Percentiles rank a stretch among this genome's conserved stretches.
phyloP scores from a whole-genome alignment of 148 eudicot species.

The Vaccinium corymbosum region DNA sequence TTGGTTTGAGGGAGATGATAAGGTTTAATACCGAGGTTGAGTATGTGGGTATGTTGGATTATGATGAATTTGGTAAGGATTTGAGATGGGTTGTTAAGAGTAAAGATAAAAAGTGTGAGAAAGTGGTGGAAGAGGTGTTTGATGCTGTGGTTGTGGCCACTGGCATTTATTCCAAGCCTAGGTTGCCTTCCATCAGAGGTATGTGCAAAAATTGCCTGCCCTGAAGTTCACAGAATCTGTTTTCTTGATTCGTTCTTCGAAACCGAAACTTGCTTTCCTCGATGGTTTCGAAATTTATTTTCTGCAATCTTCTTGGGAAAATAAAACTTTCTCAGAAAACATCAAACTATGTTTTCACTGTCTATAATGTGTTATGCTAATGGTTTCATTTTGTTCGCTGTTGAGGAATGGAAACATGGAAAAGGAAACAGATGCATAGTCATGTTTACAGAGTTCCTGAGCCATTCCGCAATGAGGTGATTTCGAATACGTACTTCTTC shows the following conservation, averaged over 20 bases:
- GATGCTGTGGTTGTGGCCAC: constrained; percentile 85
- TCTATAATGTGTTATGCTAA: not conserved
- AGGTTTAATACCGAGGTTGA: constrained; percentile 74
- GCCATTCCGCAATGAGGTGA: constrained; percentile 64
- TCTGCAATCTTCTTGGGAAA: not conserved
- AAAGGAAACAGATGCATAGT: constrained; percentile 67
- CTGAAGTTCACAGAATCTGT: not conserved
- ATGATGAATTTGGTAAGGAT: constrained; percentile 35
- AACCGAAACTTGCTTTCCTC: not conserved
- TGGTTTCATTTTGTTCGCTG: not conserved
- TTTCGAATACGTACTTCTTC: not conserved
- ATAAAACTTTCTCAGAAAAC: not conserved
- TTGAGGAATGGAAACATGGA: constrained; percentile 71
- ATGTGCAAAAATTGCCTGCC: not conserved
- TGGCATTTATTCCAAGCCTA: constrained; percentile 72
- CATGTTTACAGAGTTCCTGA: constrained; percentile 66
- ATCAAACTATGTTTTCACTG: too few relatives aligned
- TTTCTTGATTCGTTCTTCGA: not conserved
- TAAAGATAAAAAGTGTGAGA: constrained; percentile 30
- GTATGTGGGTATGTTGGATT: constrained; percentile 53
- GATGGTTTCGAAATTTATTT: not conserved
- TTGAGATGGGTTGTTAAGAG: constrained; percentile 65
- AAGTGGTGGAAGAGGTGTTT: constrained; percentile 60
- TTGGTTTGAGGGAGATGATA: constrained; percentile 58
- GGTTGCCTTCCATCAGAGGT: constrained; percentile 73